Evolutionary conservation across 129 eudicot genomes (phyloP).

Genomic region (Tagetes patula): DNA sequence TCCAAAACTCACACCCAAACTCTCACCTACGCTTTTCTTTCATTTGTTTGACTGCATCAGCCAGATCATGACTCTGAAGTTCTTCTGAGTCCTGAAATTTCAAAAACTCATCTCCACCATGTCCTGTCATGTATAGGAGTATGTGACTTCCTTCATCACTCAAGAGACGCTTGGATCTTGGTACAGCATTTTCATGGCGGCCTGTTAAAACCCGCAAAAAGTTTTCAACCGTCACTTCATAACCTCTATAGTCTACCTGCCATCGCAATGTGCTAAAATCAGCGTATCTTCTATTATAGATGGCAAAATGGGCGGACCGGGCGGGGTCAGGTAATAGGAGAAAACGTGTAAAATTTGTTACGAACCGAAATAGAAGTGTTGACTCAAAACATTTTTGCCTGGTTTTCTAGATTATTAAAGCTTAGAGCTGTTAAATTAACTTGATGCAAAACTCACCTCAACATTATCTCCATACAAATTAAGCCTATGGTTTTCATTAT

Average conservation of each 20-base stretch:
- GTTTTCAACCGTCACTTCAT: slow-evolving; percentile 96
- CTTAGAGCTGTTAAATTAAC: background rate
- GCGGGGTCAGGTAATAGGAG: background rate
- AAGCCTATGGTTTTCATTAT: slow-evolving; percentile 93
- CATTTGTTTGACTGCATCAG: slow-evolving; percentile 99
- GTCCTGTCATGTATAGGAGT: slow-evolving; percentile 95
- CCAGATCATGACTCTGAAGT: slow-evolving; percentile 99
- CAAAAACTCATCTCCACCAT: slow-evolving; percentile 96
- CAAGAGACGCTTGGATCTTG: slow-evolving; percentile 93
- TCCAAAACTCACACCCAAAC: background rate
- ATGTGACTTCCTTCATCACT: slow-evolving; percentile 99
- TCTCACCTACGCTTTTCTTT: slow-evolving; percentile 94
- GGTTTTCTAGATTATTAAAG: no score
- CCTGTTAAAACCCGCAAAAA: slow-evolving; percentile 86
- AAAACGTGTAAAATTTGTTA: background rate
- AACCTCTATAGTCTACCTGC: slow-evolving; percentile 98
- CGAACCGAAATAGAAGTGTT: background rate
- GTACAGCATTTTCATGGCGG: slow-evolving; percentile 95
- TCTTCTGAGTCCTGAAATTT: slow-evolving; percentile 96
- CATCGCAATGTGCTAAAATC: slow-evolving; percentile 25
- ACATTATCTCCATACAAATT: slow-evolving; percentile 98
- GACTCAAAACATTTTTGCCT: background rate
- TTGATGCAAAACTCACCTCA: slow-evolving; percentile 52
- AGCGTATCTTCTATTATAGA: slow-evolving; percentile 14
- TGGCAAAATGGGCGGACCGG: background rate